A percentile compares a stretch with the other conserved stretches of the same genome.
These are phyloP conservation scores for Ambrosia artemisiifolia DNA, from an alignment of 129 eudicot genomes.

Conservation along the genomic window DNA sequence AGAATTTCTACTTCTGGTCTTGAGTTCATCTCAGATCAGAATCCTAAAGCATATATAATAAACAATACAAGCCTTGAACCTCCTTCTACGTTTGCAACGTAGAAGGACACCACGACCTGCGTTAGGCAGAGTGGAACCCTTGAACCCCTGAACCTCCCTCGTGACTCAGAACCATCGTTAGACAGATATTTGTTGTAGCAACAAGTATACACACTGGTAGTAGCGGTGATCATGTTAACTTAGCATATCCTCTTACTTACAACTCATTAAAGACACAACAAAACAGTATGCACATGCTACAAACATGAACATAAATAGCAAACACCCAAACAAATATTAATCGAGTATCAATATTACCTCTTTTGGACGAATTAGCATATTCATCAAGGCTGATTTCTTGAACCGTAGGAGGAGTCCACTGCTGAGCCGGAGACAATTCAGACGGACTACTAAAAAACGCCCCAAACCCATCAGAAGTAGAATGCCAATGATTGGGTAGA, in stretches of 20 bases:
- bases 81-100: too few relatives aligned
- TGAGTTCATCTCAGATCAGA: too few relatives aligned
- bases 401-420: conserved; percentile 73
- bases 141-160: too few relatives aligned
- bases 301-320: background rate
- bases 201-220: background rate
- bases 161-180: too few relatives aligned
- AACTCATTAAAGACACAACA: background rate
- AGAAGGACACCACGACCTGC: too few relatives aligned
- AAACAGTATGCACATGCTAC: background rate
- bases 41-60: too few relatives aligned
- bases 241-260: background rate
- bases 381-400: conserved; percentile 70
- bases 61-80: too few relatives aligned
- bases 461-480: conserved; percentile 60
- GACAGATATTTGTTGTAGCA: too few relatives aligned
- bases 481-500: conserved; percentile 46
- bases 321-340: background rate
- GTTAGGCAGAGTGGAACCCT: too few relatives aligned
- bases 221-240: background rate
- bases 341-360: conserved; percentile 41
- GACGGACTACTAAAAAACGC: conserved; percentile 70
- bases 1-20: too few relatives aligned
- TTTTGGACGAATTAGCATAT: conserved; percentile 43
- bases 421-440: conserved; percentile 64